A percentile compares a stretch with the other conserved stretches of the same genome.
phyloP scores from a whole-genome alignment of 192 early-diverging fungal genomes.

The Diversispora epigaea region DNA sequence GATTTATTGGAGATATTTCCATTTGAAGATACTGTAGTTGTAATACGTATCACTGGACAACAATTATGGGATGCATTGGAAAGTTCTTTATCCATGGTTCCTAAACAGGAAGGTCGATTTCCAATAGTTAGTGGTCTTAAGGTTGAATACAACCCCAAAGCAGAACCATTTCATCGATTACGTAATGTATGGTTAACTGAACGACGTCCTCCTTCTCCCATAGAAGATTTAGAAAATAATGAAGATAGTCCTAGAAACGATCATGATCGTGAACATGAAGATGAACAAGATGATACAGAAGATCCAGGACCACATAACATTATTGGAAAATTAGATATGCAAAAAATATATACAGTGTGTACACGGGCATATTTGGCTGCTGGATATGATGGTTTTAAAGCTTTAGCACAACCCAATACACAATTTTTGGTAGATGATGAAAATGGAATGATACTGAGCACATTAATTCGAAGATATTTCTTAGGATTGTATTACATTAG shows the following conservation, averaged over 20 bases:
- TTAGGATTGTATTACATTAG: conserved; percentile 60
- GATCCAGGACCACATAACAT: conserved; percentile 38
- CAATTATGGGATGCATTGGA: conserved; percentile 64
- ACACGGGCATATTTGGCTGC: conserved; percentile 63
- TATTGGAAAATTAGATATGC: conserved; percentile 47
- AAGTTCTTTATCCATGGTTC: conserved; percentile 64
- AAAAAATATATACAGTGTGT: conserved; percentile 51
- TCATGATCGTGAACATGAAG: conserved; percentile 27
- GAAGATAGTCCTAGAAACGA: too few species aligned
- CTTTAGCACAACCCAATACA: conserved; percentile 42
- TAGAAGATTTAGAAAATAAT: background rate
- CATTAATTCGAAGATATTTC: conserved; percentile 58
- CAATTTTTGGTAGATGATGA: conserved; percentile 61
- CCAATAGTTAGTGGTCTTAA: conserved; percentile 65
- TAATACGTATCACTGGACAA: conserved; percentile 59
- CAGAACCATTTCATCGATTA: conserved; percentile 52
- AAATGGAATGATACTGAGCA: conserved; percentile 56
- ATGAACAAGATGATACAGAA: conserved; percentile 35
- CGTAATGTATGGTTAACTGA: conserved; percentile 40
- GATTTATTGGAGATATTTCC: conserved; percentile 69
- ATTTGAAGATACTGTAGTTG: conserved; percentile 67
- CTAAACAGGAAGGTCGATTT: conserved; percentile 69
- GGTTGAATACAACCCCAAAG: conserved; percentile 55
- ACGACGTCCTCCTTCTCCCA: background rate
- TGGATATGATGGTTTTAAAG: conserved; percentile 61